Evolutionary conservation across 305 asterid species (phyloP).

Genomic region (Fraxinus greggii): DNA sequence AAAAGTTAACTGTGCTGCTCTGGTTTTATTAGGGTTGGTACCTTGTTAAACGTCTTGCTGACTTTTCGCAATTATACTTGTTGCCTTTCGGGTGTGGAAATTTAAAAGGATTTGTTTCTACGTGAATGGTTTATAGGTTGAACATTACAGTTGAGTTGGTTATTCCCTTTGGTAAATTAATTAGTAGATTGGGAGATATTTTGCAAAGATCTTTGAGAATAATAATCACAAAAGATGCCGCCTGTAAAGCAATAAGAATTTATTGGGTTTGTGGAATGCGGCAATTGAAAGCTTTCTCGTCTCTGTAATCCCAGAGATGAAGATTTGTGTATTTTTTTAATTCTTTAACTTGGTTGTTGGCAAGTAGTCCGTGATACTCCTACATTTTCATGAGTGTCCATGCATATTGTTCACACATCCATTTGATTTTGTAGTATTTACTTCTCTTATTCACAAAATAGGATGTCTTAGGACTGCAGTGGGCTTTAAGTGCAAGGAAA

Average conservation of each 20-base stretch:
- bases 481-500: conserved; percentile 6
- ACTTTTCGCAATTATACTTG: neutral
- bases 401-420: neutral
- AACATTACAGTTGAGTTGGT: neutral
- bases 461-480: neutral
- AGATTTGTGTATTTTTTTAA: neutral
- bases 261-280: neutral
- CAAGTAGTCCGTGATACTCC: neutral
- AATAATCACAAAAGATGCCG: neutral
- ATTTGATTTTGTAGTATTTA: neutral
- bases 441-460: neutral
- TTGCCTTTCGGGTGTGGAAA: neutral
- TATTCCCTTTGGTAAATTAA: neutral
- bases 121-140: neutral
- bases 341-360: neutral
- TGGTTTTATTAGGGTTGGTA: neutral
- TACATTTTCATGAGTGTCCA: neutral
- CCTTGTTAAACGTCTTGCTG: neutral
- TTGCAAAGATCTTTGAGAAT: conserved; percentile 1
- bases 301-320: neutral
- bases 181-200: neutral
- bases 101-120: neutral
- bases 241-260: neutral
- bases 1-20: neutral
- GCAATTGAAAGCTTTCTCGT: neutral